Percentiles rank a stretch among this genome's conserved stretches.
phyloP scores from a whole-genome alignment of 495 filamentous ascomycete species.

The Penicillium diatomitis region DNA sequence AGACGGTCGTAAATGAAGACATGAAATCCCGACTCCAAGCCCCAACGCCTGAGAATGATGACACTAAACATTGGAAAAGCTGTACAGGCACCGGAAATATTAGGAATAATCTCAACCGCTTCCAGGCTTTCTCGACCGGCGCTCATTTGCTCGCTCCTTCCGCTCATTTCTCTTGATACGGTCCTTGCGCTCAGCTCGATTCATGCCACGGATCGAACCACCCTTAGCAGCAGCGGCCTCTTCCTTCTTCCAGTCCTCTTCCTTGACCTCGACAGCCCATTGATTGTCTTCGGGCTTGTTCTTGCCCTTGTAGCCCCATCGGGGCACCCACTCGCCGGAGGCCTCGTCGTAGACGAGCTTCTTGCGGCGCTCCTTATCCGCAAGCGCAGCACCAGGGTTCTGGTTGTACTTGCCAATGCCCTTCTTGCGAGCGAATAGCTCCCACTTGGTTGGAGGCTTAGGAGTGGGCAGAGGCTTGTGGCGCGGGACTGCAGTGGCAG shows the following conservation, averaged over 20 bases:
- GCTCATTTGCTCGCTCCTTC: constrained; percentile 59
- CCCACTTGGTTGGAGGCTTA: constrained; percentile 84
- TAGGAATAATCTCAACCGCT: constrained; percentile 3
- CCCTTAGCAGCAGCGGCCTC: constrained; percentile 48
- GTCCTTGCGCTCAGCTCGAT: constrained; percentile 53
- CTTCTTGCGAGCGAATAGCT: constrained; percentile 89
- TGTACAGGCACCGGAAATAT: constrained; percentile 5
- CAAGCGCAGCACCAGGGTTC: constrained; percentile 31
- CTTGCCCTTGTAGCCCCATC: constrained; percentile 91
- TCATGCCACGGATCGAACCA: constrained; percentile 51
- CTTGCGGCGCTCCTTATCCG: constrained; percentile 57
- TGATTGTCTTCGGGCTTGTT: constrained; percentile 70
- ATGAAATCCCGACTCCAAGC: constrained; percentile 17
- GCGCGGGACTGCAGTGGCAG: constrained; percentile 63
- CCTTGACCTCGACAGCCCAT: constrained; percentile 87
- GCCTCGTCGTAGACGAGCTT: constrained; percentile 79
- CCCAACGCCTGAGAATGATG: constrained; percentile 18
- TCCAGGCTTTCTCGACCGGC: constrained; percentile 38
- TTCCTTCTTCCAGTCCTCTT: constrained; percentile 61
- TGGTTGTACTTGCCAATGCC: constrained; percentile 59
- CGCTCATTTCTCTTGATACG: constrained; percentile 60
- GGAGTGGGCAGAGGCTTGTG: constrained; percentile 79
- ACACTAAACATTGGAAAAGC: constrained; percentile 5
- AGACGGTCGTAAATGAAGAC: constrained; percentile 6
- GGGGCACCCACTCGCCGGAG: constrained; percentile 78